Conservation (phyloP, 164 flowering plant genomes). For the Umbilicus rupestris region DNA sequence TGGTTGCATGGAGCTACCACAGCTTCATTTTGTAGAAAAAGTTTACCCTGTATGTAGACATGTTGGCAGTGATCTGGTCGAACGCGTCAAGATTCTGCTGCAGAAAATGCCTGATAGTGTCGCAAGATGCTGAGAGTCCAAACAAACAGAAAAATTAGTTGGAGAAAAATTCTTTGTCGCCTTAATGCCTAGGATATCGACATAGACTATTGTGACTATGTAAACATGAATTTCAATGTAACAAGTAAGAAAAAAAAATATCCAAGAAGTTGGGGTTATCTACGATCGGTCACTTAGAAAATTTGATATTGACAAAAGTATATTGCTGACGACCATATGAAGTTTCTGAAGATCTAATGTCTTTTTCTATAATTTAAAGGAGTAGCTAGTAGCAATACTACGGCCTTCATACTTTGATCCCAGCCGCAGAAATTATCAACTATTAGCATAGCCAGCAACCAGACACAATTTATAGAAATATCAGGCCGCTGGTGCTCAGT, state of each 20-base stretch:
- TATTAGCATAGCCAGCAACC: too few relatives aligned
- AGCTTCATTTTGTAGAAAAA: not conserved
- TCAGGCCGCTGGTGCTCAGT: too few relatives aligned
- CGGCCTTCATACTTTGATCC: too few relatives aligned
- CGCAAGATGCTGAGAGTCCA: slow-evolving; percentile 33
- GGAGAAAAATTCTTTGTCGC: not conserved
- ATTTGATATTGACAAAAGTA: too few relatives aligned
- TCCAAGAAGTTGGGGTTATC: too few relatives aligned
- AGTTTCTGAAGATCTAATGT: too few relatives aligned
- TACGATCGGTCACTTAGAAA: too few relatives aligned
- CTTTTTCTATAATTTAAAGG: too few relatives aligned
- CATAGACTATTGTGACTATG: not conserved
- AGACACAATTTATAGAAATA: too few relatives aligned
- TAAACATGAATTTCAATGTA: not conserved
- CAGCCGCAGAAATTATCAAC: too few relatives aligned
- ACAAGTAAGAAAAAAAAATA: not conserved
- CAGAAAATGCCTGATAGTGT: slow-evolving; percentile 48
- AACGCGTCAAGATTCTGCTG: slow-evolving; percentile 64
- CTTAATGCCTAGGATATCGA: not conserved
- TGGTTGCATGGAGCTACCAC: not conserved
- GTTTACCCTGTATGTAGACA: slow-evolving; percentile 42
- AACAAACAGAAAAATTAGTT: slow-evolving; percentile 6
- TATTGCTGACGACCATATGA: too few relatives aligned
- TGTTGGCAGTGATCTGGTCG: slow-evolving; percentile 47
- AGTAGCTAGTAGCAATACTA: too few relatives aligned